A percentile compares a stretch with the other conserved stretches of the same genome.
Evolutionary conservation across 208 protist species (phyloP).

Genomic region (Perkinsela sp.): DNA sequence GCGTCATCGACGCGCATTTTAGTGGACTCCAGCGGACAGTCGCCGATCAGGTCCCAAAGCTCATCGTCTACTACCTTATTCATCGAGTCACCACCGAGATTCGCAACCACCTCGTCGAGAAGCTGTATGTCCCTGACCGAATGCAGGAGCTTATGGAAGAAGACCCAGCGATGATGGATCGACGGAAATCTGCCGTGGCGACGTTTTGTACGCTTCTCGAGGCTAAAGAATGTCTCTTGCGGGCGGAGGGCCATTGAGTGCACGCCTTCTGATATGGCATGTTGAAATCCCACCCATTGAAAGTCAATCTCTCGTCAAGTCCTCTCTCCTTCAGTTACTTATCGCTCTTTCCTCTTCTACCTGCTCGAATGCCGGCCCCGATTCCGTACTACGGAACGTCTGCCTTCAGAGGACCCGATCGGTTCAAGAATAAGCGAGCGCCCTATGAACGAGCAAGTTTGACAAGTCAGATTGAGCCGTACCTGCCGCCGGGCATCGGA

Average conservation of each 20-base stretch:
- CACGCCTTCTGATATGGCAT: too few relatives aligned
- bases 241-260: not conserved
- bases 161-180: slow-evolving; percentile 56
- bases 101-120: slow-evolving; percentile 69
- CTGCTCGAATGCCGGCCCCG: not conserved
- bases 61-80: slow-evolving; percentile 90
- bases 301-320: too few relatives aligned
- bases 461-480: not conserved
- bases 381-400: not conserved
- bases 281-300: too few relatives aligned
- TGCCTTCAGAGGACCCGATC: not conserved
- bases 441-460: not conserved
- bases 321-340: too few relatives aligned
- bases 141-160: slow-evolving; percentile 76
- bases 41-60: slow-evolving; percentile 84
- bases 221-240: not conserved
- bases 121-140: slow-evolving; percentile 70
- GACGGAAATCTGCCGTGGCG: slow-evolving; percentile 43
- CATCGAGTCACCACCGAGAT: slow-evolving; percentile 58
- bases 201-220: slow-evolving; percentile 46
- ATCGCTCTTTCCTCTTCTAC: not conserved
- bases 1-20: slow-evolving; percentile 71
- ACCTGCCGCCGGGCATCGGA: not conserved
- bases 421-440: not conserved
- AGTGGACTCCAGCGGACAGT: slow-evolving; percentile 62